phyloP scores from a whole-genome alignment of 2,329 filamentous ascomycete genomes.

The Scytalidium lignicola region DNA sequence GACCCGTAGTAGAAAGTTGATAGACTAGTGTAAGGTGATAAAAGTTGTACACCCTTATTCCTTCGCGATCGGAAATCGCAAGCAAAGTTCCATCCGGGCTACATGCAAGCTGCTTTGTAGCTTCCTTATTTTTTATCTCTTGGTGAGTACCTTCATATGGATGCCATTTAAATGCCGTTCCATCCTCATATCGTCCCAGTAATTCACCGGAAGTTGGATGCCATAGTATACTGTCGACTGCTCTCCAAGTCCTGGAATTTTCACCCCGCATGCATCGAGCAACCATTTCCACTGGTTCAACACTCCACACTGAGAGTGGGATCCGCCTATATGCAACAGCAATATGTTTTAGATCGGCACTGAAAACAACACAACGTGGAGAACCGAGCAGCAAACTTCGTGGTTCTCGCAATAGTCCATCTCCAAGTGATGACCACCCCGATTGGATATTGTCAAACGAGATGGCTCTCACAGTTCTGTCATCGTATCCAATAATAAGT shows the following conservation, averaged over 20 bases:
- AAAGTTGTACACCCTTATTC: slow-evolving; percentile 15
- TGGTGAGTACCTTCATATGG: slow-evolving; percentile 4
- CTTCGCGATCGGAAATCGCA: slow-evolving; percentile 10
- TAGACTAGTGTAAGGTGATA: slow-evolving; percentile 5
- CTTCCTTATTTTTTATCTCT: slow-evolving; percentile 2
- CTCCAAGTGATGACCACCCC: too few species aligned
- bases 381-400: too few species aligned
- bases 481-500: background rate
- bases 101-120: slow-evolving; percentile 3
- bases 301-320: slow-evolving; percentile 9
- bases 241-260: background rate
- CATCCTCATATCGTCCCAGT: slow-evolving; percentile 7
- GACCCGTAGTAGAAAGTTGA: slow-evolving; percentile 3
- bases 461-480: background rate
- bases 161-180: slow-evolving; percentile 8
- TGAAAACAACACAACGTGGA: slow-evolving; percentile 9
- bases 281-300: background rate
- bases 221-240: slow-evolving; percentile 4
- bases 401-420: too few species aligned
- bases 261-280: background rate
- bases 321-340: slow-evolving; percentile 9
- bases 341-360: slow-evolving; percentile 4
- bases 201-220: slow-evolving; percentile 5
- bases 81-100: slow-evolving; percentile 15
- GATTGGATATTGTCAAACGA: too few species aligned